These are phyloP conservation scores for Phoma sp. DNA, from an alignment of 2,329 filamentous ascomycete species.

Conservation along the genomic window DNA sequence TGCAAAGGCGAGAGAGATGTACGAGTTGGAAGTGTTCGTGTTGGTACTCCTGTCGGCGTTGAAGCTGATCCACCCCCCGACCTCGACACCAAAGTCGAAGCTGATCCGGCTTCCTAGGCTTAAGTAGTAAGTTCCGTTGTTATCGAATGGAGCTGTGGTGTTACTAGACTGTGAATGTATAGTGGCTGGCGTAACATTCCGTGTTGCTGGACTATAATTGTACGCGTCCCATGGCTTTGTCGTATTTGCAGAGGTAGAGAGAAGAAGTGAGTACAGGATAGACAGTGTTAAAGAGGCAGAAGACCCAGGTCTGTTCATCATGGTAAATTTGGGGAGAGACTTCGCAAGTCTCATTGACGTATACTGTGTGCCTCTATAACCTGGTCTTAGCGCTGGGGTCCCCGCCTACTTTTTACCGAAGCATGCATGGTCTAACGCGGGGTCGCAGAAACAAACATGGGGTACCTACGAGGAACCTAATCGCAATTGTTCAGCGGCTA, in stretches of 20 bases:
- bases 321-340: background rate
- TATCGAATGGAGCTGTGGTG: slow-evolving; percentile 14
- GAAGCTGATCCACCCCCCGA: slow-evolving; percentile 23
- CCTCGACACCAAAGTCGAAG: slow-evolving; percentile 22
- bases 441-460: slow-evolving; percentile 2
- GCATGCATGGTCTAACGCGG: background rate
- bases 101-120: slow-evolving; percentile 11
- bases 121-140: slow-evolving; percentile 12
- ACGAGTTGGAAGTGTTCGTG: slow-evolving; percentile 7
- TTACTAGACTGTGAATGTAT: slow-evolving; percentile 14
- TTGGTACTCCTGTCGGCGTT: background rate
- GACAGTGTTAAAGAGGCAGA: background rate
- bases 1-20: slow-evolving; percentile 21
- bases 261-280: background rate
- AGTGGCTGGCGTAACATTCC: slow-evolving; percentile 12
- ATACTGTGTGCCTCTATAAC: background rate
- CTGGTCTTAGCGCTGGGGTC: background rate
- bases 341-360: background rate
- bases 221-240: slow-evolving; percentile 18
- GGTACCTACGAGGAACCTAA: background rate
- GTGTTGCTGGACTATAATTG: slow-evolving; percentile 18
- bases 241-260: background rate
- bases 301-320: background rate
- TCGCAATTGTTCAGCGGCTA: slow-evolving; percentile 1
- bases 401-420: background rate